Conservation (phyloP, 306 rosid species). For the Gastrolobium bilobum region DNA sequence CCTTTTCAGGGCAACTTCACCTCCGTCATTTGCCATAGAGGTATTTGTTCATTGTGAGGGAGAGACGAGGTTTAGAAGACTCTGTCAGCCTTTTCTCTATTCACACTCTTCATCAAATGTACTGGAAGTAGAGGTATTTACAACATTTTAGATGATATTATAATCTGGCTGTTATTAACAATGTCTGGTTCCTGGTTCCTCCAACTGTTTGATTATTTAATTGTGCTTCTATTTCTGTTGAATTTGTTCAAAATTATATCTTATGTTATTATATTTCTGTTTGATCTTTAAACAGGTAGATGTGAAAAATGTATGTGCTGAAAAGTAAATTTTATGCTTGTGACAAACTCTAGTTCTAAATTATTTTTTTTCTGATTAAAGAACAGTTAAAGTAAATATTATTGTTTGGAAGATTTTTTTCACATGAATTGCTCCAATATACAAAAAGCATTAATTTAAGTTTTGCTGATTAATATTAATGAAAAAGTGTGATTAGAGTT, state of each 20-base stretch:
- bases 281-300: slow-evolving; percentile 23
- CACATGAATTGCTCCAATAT: slow-evolving; percentile 26
- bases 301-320: slow-evolving; percentile 5
- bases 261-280: not conserved
- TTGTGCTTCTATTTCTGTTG: slow-evolving; percentile 3
- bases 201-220: slow-evolving; percentile 30
- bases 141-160: slow-evolving; percentile 14
- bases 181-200: slow-evolving; percentile 36
- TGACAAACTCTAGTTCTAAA: slow-evolving; percentile 32
- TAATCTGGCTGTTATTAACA: slow-evolving; percentile 34
- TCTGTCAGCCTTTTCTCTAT: slow-evolving; percentile 96
- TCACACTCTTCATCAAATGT: slow-evolving; percentile 97
- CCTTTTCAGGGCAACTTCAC: slow-evolving; percentile 88
- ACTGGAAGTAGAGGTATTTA: slow-evolving; percentile 95
- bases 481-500: slow-evolving; percentile 28
- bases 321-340: slow-evolving; percentile 12
- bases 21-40: slow-evolving; percentile 98
- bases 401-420: slow-evolving; percentile 5
- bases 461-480: slow-evolving; percentile 31
- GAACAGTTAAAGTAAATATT: not conserved
- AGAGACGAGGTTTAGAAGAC: slow-evolving; percentile 98
- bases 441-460: not conserved
- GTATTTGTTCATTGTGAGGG: slow-evolving; percentile 98
- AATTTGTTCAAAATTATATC: slow-evolving; percentile 14
- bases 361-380: slow-evolving; percentile 17